Conservation (phyloP, 495 filamentous ascomycete species). For the Penicillium goetzii region DNA sequence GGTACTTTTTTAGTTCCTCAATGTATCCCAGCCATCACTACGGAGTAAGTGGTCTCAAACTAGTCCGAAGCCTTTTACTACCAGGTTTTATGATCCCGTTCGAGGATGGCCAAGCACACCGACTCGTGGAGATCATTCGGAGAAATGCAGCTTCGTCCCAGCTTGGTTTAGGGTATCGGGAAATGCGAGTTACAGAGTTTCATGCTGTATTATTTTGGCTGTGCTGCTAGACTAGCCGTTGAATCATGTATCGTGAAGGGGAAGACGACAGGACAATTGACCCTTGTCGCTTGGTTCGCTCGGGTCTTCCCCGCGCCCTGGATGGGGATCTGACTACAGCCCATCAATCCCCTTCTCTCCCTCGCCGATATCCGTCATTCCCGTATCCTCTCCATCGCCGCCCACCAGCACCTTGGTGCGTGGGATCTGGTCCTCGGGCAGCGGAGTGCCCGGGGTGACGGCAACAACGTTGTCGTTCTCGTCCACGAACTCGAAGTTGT, state of each 20-base stretch:
- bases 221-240: background rate
- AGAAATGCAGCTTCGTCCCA: conserved; percentile 1
- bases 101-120: background rate
- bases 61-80: background rate
- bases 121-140: background rate
- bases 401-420: conserved; percentile 78
- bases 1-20: background rate
- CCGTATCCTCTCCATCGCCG: conserved; percentile 53
- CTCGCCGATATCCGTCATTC: conserved; percentile 43
- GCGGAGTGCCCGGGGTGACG: conserved; percentile 70
- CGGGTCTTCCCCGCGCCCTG: background rate
- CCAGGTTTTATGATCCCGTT: background rate
- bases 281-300: background rate
- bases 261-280: background rate
- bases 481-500: conserved; percentile 98
- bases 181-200: background rate
- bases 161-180: background rate
- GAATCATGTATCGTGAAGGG: conserved; percentile 2
- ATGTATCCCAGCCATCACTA: too few relatives aligned
- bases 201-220: background rate
- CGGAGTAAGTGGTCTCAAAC: background rate
- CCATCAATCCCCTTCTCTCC: conserved; percentile 30
- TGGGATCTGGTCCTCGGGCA: conserved; percentile 49
- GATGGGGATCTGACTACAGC: conserved; percentile 9
- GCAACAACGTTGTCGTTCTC: conserved; percentile 88